phyloP scores from a whole-genome alignment of 169 alveolate genomes.

The Plasmodium gonderi region DNA sequence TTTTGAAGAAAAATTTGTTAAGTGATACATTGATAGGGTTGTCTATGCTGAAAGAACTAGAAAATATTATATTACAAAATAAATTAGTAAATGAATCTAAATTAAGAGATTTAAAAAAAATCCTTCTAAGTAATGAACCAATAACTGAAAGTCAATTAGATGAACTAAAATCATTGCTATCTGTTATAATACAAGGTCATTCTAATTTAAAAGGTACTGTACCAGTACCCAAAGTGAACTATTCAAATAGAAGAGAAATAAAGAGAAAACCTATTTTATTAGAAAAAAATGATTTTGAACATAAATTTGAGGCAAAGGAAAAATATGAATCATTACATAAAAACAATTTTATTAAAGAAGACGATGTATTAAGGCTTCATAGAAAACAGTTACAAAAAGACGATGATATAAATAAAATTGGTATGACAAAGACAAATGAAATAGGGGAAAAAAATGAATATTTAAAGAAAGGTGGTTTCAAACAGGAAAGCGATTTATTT shows the following conservation, averaged over 20 bases:
- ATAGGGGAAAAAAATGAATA: not conserved
- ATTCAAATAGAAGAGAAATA: not conserved
- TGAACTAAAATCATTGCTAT: not conserved
- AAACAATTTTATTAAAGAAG: not conserved
- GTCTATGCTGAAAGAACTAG: not conserved
- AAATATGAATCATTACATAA: not conserved
- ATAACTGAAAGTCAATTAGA: not conserved
- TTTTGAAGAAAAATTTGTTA: not conserved
- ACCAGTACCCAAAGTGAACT: not conserved
- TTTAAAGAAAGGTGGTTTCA: not conserved
- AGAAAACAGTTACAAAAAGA: not conserved
- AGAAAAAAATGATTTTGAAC: not conserved
- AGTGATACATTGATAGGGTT: not conserved
- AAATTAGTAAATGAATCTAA: not conserved
- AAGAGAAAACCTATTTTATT: not conserved
- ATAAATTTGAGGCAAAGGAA: not conserved
- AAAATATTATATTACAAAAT: not conserved
- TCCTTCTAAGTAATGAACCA: not conserved
- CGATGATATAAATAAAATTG: not conserved
- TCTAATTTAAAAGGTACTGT: not conserved
- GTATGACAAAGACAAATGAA: not conserved
- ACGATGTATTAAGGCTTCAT: not conserved
- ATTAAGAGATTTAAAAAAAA: not conserved
- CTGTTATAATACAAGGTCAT: not conserved
- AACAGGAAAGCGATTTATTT: not conserved